A percentile compares a stretch with the other conserved stretches of the same genome.
phyloP scores from a whole-genome alignment of 2,329 filamentous ascomycete genomes.

The Colletotrichum plurivorum region DNA sequence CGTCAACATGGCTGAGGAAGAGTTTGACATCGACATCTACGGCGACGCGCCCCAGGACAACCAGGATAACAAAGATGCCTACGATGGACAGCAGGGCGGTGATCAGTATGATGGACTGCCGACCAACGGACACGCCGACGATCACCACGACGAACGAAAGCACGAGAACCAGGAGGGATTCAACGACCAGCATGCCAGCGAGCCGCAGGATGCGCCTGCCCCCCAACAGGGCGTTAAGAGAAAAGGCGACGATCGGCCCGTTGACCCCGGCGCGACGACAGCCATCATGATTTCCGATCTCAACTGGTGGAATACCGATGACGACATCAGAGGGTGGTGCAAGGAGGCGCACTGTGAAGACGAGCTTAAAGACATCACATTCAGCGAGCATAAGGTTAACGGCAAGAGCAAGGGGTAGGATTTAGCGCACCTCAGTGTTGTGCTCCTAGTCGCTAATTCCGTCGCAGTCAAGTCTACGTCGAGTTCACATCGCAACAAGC shows the following conservation, averaged over 20 bases:
- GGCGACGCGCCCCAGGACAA: conserved; percentile 67
- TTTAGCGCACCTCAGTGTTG: background rate
- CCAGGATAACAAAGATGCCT: conserved; percentile 57
- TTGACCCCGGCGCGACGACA: conserved; percentile 73
- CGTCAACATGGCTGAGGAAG: conserved; percentile 75
- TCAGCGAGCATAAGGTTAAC: conserved; percentile 98
- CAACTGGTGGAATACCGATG: conserved; percentile 97
- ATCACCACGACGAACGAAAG: conserved; percentile 55
- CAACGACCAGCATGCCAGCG: conserved; percentile 44
- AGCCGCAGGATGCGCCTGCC: conserved; percentile 45
- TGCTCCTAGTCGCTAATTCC: conserved; percentile 10
- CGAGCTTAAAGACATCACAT: conserved; percentile 92
- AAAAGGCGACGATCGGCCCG: conserved; percentile 71
- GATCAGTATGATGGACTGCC: conserved; percentile 45
- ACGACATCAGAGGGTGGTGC: conserved; percentile 91
- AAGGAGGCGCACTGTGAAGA: conserved; percentile 84
- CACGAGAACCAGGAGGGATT: conserved; percentile 51
- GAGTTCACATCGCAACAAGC: conserved; percentile 89
- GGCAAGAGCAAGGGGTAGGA: conserved; percentile 96
- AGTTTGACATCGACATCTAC: conserved; percentile 82
- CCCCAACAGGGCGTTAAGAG: conserved; percentile 72
- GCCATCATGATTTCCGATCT: conserved; percentile 91
- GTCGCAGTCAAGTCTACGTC: conserved; percentile 79
- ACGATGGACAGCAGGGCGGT: conserved; percentile 47
- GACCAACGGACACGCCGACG: conserved; percentile 48